Base-by-base conservation (phyloP, 192 early-diverging fungal genomes). In the Gaertneriomyces sp. region DNA sequence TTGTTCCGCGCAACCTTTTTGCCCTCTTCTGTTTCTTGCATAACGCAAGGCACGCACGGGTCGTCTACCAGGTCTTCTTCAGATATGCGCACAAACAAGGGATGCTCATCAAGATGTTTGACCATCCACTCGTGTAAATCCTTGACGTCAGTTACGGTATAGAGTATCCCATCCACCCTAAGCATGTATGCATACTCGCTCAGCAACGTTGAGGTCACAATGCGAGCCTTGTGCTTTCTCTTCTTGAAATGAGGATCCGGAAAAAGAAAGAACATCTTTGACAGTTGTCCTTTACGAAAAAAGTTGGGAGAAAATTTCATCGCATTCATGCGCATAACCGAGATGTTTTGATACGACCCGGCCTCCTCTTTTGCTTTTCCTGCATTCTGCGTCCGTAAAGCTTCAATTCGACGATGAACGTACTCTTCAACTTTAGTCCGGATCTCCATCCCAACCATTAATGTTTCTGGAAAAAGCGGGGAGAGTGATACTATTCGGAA, bases 221-320 rank as follows among this genome's bases (percentile, higher is more conserved):
- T 98, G 42, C 98, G 83, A 0, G 94, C 93, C 81, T 98, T 97
- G 81, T 98, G 94, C 76, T 98, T 99, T 69, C 91, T 87, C 63
- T 91, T 94, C 74, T 99, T 99, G 76, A 99, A 99, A 70, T 99
- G 96, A 39, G 98, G 98, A 74, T 99, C 98, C 47, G 98, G 95
- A 70, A 98, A 99, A 62, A 99, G 81, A 73, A 99, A 92, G 68
- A 99, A 99, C 58, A 98, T 79, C 75, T 99, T 99, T 45, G 88
- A 87, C 33, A 99, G 85, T 87, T 96, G 94, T 33, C 85, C 90
- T 80, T 95, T 94, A 68, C 86, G 81, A 70, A 99, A 99, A 79
- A 98, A 97, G 84, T 97, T 98, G 54, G 94, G 93, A 74, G 92
- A 70, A 71, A 94, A 99, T 76, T 98, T 98, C 91, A 96, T 95